A percentile compares a stretch with the other conserved stretches of the same genome.
phyloP scores from a whole-genome alignment of 2,329 filamentous ascomycete genomes.

The Talaromyces rugulosus region DNA sequence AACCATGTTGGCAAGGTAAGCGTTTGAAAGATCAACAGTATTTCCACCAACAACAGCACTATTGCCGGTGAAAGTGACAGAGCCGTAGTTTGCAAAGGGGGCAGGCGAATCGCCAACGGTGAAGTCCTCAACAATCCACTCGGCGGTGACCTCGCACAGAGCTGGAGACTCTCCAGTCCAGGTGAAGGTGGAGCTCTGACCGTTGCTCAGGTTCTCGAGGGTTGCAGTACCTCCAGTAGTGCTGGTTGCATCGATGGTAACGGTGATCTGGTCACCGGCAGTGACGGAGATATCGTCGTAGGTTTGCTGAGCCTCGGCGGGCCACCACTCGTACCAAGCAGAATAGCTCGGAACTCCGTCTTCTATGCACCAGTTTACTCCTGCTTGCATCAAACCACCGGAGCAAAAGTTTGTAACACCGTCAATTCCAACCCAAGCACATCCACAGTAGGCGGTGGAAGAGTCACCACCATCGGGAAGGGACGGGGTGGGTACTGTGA shows the following conservation, averaged over 20 bases:
- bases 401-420: slow-evolving; percentile 23
- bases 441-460: slow-evolving; percentile 52
- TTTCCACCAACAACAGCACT: slow-evolving; percentile 6
- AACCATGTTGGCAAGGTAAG: slow-evolving; percentile 9
- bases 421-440: slow-evolving; percentile 56
- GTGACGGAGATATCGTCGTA: slow-evolving; percentile 5
- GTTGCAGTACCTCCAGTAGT: background rate
- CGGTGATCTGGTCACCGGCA: slow-evolving; percentile 7
- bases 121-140: slow-evolving; percentile 12
- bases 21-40: background rate
- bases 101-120: slow-evolving; percentile 2
- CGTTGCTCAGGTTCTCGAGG: slow-evolving; percentile 1
- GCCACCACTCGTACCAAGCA: slow-evolving; percentile 12
- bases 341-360: background rate
- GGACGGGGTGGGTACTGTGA: slow-evolving; percentile 3
- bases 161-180: slow-evolving; percentile 5
- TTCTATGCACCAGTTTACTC: slow-evolving; percentile 9
- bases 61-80: slow-evolving; percentile 9
- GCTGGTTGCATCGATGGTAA: slow-evolving; percentile 4
- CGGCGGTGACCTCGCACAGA: slow-evolving; percentile 9
- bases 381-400: slow-evolving; percentile 10
- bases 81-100: slow-evolving; percentile 11
- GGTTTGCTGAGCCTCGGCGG: slow-evolving; percentile 1
- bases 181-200: background rate
- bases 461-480: slow-evolving; percentile 3